Percentiles rank a stretch among this genome's conserved stretches.
These are phyloP conservation scores for Setaria viridis DNA, from an alignment of 202 grass and related monocot genomes.

Conservation along the genomic window DNA sequence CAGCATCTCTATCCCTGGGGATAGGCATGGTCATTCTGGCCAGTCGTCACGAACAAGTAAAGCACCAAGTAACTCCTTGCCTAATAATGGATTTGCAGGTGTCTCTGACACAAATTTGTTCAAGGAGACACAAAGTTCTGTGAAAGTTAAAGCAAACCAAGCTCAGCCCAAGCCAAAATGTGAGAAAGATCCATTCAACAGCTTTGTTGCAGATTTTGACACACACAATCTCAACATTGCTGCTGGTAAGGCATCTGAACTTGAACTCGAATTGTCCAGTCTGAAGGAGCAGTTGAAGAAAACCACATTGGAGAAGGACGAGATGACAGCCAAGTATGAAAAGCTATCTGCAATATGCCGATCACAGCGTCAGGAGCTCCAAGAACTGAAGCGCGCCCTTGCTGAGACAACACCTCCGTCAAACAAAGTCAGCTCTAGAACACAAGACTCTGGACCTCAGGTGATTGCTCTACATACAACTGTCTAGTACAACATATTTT, in stretches of 20 bases:
- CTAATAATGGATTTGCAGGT: constrained; percentile 42
- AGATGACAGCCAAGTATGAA: constrained; percentile 83
- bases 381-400: constrained; percentile 68
- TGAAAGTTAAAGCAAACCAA: constrained; percentile 51
- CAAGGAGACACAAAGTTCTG: constrained; percentile 45
- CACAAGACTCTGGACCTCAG: constrained; percentile 49
- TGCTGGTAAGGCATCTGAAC: constrained; percentile 50
- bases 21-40: constrained; percentile 46
- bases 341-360: constrained; percentile 78
- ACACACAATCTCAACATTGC: constrained; percentile 54
- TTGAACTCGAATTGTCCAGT: constrained; percentile 61
- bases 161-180: constrained; percentile 41
- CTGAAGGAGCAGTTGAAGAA: constrained; percentile 83
- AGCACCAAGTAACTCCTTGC: constrained; percentile 40
- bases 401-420: constrained; percentile 50
- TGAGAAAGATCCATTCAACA: constrained; percentile 57
- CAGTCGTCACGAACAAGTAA: constrained; percentile 42
- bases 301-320: constrained; percentile 67
- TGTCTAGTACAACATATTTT: constrained; percentile 5
- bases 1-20: constrained; percentile 41
- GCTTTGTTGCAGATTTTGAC: constrained; percentile 74
- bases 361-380: constrained; percentile 78
- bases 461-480: constrained; percentile 31
- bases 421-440: constrained; percentile 55
- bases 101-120: constrained; percentile 55